Evolutionary conservation across 805 yeast genomes (phyloP), one percentile per base, ranked within the genome.

Genomic region (Scheffersomyces lignosus): DNA sequence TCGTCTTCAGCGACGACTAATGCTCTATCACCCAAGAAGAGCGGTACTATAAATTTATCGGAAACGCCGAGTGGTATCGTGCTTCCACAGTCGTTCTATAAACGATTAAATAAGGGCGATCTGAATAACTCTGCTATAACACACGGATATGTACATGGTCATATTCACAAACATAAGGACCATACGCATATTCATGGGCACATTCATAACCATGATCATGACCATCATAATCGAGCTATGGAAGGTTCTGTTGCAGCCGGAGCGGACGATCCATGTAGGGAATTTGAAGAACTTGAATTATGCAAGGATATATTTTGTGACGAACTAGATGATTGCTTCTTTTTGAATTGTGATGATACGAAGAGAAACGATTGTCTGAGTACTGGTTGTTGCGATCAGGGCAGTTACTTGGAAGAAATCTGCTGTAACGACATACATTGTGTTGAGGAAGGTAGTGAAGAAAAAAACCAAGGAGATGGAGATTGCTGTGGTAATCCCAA

Each of bases 101-200:
- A 15, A 10, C 7, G 10, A 10, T 10, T 20, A 7, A 20, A 7
- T 10, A 20, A 20, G 10, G n/a, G 27, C n/a, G 28, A 6, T 14
- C 30, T 18, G 34, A 37, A 41, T 15, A 36, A 40, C 29, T 41
- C 41, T 27, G 40, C 51, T 7, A 37, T 52, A 30, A 58, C 66
- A 18, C 77, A 74, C 40, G 83, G 83, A 15, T 66, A 75, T n/a
- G 79, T 79, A 13, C 86, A 80, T 56, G 86, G 86, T 3, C 86
- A 80, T 48, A 77, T 80, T 15, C 85, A 80, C 56, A 77, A 75
- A 48, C 81, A 77, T 51, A 67, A 71, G 39, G 78, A 77, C 48
- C 73, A 79, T 49, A 77, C 83, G 5, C 80, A 78, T 47, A 78
- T 80, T 24, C 85, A 80, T 51, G 86, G 86, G n/a, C 86, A 80